These are phyloP conservation scores for Scorias spongiosa DNA, from an alignment of 2,329 filamentous ascomycete species.

Conservation along the genomic window DNA sequence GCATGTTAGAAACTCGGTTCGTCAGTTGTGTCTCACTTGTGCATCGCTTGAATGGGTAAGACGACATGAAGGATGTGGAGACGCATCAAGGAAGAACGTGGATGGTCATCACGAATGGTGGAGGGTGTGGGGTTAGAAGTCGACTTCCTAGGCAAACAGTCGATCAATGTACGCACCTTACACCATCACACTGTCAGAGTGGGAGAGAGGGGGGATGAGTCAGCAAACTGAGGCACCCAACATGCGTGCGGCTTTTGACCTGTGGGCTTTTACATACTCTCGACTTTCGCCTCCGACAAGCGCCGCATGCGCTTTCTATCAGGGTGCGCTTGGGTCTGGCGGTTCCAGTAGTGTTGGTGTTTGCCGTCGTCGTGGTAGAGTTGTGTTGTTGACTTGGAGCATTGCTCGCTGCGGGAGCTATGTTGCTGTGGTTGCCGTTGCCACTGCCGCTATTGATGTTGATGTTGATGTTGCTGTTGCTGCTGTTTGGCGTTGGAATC, in stretches of 20 bases:
- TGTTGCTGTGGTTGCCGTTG: background rate
- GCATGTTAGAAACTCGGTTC: background rate
- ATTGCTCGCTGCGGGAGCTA: background rate
- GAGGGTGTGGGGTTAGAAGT: background rate
- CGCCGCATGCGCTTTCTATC: slow-evolving; percentile 11
- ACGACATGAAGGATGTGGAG: no score
- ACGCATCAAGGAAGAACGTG: no score
- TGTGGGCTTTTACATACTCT: slow-evolving; percentile 5
- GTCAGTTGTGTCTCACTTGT: no score
- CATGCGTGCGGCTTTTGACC: no score
- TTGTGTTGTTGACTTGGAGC: no score
- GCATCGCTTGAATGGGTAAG: no score
- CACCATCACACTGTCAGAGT: slow-evolving; percentile 10
- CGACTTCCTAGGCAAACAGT: background rate
- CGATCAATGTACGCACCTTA: slow-evolving; percentile 6
- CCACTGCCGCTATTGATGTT: background rate
- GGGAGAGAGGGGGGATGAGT: background rate
- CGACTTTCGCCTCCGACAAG: slow-evolving; percentile 11
- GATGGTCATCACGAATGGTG: background rate
- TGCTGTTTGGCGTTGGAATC: no score
- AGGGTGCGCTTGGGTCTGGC: slow-evolving; percentile 8
- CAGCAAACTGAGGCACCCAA: slow-evolving; percentile 1
- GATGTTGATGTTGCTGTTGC: background rate
- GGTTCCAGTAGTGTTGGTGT: no score
- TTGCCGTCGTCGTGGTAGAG: no score